Evolutionary conservation across 2,329 filamentous ascomycete genomes (phyloP), one percentile per base, ranked within the genome.

Genomic region (Trichophyton mentagrophytes): DNA sequence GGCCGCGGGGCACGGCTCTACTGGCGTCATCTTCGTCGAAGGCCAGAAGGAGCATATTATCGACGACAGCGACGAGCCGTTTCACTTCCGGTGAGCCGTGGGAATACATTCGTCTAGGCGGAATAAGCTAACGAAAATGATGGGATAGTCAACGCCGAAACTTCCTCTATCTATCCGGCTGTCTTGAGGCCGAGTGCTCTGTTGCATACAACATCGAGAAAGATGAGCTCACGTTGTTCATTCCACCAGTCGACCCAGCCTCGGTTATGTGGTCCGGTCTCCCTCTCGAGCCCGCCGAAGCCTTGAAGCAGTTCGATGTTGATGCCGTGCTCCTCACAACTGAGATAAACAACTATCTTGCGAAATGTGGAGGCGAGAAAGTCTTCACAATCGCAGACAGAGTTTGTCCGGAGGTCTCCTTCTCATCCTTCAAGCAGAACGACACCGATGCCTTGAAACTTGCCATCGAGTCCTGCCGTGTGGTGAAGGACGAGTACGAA

Each of bases 121-220:
- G 15, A 42, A 13, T 22, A 6, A 42, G 8, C 15, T 47, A 38
- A 59, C 15, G 36, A 51, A 11, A 20, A 20, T 7, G 22, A 3
- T 55, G 15, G 6, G 4, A 38, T 59, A 60, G 47, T 65, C 91
- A 96, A 76, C 88, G 91, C 64, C 86, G 93, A 60, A 89, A 85
- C 73, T 99, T 99, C 78, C 96, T 88, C 82, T 99, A 99, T 75
- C 80, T 97, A 51, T 92, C 89, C 25, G 93, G 93, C 67, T 95
- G 85, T 70, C 81, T 85, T 64, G 80, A 95, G 33, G 82, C 91
- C 62, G 90, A 96, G 73, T 87, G 87, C 68, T 85, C 86, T 71
- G 82, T 90, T 63, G 82, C 86, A 61, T 96, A 96, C 78, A 86
- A 96, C 65, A 86, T 95, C 61, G 78, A 82, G 53, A 80, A 83